Base-by-base conservation (phyloP, 805 yeast genomes). In the Ogataea pilisensis region DNA sequence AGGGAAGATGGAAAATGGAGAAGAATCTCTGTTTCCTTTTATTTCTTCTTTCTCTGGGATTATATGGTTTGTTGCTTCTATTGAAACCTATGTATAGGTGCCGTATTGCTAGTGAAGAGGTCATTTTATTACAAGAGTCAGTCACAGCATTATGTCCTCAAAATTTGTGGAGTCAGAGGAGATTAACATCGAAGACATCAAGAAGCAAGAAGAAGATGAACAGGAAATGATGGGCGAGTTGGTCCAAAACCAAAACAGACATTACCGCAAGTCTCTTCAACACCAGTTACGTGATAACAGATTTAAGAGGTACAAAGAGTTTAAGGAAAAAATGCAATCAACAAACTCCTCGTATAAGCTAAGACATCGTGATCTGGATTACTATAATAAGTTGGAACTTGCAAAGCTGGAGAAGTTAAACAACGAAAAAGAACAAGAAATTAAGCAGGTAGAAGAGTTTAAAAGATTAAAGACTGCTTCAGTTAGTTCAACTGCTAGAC, bases 261-360 rank as follows among this genome's bases (percentile, higher is more conserved):
- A 49, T 7, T 61, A 58, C 34, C 53, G 76, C 19, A 69, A 68
- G 50, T 59, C 73, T 3, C 51, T 72, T 12, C 62, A 60, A 13
- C 69, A 70, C 18, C 78, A 72, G 50, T 48, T 72, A 20, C 55
- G 59, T 26, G 72, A 67, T 35, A 60, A 65, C 37, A 58, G 66
- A 55, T 64, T 41, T 16, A 46, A 48, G 30, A 49, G 38, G 25
- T 59, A 58, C 38, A 40, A 53, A 31, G 63, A 59, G 32, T 46
- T 47, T 21, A 56, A 50, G 34, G 48, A 66, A 61, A 60, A 46
- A 46, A 50, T 46, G 60, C 69, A 53, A 57, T 62, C 43, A 34
- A 61, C 47, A 57, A 70, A 72, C 45, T 68, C 75, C 0, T 57
- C 70, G 0, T 69, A 68, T 43, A 70, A 69, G 42, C 51, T 72